Percentiles rank a stretch among this genome's conserved stretches.
phyloP scores from a whole-genome alignment of 495 filamentous ascomycete genomes.

The Bryoglossum gracile region DNA sequence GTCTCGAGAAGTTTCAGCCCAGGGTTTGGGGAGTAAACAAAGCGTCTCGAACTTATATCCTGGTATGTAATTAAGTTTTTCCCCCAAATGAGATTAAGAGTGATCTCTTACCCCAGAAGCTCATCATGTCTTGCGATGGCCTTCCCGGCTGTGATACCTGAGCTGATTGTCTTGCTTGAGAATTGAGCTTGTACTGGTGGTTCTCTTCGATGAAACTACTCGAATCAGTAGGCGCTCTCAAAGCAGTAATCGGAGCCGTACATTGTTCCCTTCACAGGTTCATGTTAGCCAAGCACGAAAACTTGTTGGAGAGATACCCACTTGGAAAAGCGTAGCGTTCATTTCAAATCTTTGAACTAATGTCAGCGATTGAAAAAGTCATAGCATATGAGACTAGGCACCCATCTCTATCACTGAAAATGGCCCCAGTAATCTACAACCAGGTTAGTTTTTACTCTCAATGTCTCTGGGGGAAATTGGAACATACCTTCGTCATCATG shows the following conservation, averaged over 20 bases:
- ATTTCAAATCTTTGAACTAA: slow-evolving; percentile 71
- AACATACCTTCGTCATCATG: slow-evolving; percentile 89
- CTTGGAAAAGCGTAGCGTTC: slow-evolving; percentile 88
- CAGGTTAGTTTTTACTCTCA: slow-evolving; percentile 5
- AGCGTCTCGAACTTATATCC: slow-evolving; percentile 97
- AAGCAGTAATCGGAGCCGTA: slow-evolving; percentile 30
- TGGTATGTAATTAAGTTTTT: no score
- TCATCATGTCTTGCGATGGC: slow-evolving; percentile 58
- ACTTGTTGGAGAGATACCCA: slow-evolving; percentile 35
- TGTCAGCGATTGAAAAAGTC: slow-evolving; percentile 1
- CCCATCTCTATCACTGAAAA: slow-evolving; percentile 77
- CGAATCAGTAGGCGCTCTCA: slow-evolving; percentile 10
- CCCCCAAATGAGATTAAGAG: no score
- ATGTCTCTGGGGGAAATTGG: not conserved
- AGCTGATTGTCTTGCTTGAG: slow-evolving; percentile 36
- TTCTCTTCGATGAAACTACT: slow-evolving; percentile 90
- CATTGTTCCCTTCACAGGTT: slow-evolving; percentile 61
- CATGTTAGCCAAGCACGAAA: slow-evolving; percentile 17
- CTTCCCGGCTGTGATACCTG: slow-evolving; percentile 47
- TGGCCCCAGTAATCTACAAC: slow-evolving; percentile 70
- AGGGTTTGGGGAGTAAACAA: slow-evolving; percentile 61
- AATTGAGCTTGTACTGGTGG: slow-evolving; percentile 54
- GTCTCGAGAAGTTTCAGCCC: slow-evolving; percentile 61
- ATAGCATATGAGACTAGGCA: slow-evolving; percentile 28
- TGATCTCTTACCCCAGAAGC: slow-evolving; percentile 51